Base-by-base conservation (phyloP, 768 basidiomycete genomes). In the Mrakia hoshinonis region DNA sequence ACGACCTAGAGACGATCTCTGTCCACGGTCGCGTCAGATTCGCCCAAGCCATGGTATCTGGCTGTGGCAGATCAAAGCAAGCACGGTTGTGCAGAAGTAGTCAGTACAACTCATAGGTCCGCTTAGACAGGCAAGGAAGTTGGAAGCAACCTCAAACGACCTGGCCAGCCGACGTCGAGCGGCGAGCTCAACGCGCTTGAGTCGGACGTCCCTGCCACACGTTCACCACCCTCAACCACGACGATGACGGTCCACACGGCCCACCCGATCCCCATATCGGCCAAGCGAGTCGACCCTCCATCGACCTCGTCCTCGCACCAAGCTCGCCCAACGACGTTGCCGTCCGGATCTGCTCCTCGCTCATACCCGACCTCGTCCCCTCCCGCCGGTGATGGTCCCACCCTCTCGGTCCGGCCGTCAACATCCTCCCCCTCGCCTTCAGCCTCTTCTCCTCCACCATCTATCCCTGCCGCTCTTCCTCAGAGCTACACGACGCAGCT, bases 401-500 rank as follows among this genome's bases (percentile, higher is more conserved):
- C 22, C 34, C 58, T 61, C 34, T 20, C 36, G 7, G 15, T 61
- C 20, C 58, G 58, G 18, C 31, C 31, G 7, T 39, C 43, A 15
- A 43, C 58, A 29, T 15, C 31, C 22, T 61, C 34, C 1, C 1
- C 58, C 31, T 20, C 36, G 0, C 18, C 58, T 34, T 15, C 58
- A 7, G 22, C 12, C 7, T 36, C 58, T 61, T 29, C 54, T 26
- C 58, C 62, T 15, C 36, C 70, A 1, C n/a, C 70, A 3, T 7
- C 64, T 7, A 4, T 51, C 11, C 51, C 39, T 60, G 18, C 70
- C 7, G 31, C 70, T 24, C 13, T 60, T n/a, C 70, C 49, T 29
- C 70, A 72, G 34, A 52, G 60, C 47, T 67, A 68, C 26, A 73
- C 72, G 3, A 73, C 72, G 13, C 72, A 73, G 61, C 38, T 73